These are phyloP conservation scores for Trametes hirsuta DNA, from an alignment of 1,284 basidiomycete genomes.

Conservation along the genomic window DNA sequence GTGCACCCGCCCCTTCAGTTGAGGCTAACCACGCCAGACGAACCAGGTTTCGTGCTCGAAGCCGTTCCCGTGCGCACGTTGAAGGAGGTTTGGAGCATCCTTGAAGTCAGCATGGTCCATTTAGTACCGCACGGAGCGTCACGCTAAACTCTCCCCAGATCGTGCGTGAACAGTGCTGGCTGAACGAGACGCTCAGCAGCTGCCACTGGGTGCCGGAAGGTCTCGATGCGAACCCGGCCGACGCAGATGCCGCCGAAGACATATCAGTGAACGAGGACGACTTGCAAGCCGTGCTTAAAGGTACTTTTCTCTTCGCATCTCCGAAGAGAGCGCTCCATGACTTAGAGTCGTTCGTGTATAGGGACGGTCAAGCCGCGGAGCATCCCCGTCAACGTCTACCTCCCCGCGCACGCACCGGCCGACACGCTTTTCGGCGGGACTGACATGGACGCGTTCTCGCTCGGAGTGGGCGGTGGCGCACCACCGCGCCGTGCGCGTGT, in stretches of 20 bases:
- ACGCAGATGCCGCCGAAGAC: slow-evolving; percentile 35
- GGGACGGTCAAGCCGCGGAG: slow-evolving; percentile 54
- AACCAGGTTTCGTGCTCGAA: slow-evolving; percentile 73
- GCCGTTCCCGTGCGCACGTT: slow-evolving; percentile 69
- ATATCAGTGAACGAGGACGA: slow-evolving; percentile 52
- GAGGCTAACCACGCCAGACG: slow-evolving; percentile 63
- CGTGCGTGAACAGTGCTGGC: slow-evolving; percentile 78
- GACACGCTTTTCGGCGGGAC: slow-evolving; percentile 48
- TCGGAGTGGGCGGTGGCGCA: slow-evolving; percentile 29
- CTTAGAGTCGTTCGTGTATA: slow-evolving; percentile 26
- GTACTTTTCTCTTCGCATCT: slow-evolving; percentile 33
- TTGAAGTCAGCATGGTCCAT: slow-evolving; percentile 53
- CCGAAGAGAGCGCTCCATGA: no score
- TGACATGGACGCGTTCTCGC: slow-evolving; percentile 41
- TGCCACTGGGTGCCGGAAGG: slow-evolving; percentile 64
- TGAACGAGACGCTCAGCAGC: slow-evolving; percentile 64
- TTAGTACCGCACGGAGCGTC: neutral
- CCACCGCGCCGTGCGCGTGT: slow-evolving; percentile 41
- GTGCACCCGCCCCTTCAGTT: slow-evolving; percentile 70
- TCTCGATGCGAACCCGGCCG: slow-evolving; percentile 23
- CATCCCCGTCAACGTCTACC: slow-evolving; percentile 64
- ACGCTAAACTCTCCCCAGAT: slow-evolving; percentile 45
- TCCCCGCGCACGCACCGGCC: slow-evolving; percentile 39
- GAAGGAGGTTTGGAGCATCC: slow-evolving; percentile 69
- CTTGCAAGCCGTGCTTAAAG: slow-evolving; percentile 57